phyloP scores from a whole-genome alignment of 148 eudicot species.

The Hydrangea macrophylla region DNA sequence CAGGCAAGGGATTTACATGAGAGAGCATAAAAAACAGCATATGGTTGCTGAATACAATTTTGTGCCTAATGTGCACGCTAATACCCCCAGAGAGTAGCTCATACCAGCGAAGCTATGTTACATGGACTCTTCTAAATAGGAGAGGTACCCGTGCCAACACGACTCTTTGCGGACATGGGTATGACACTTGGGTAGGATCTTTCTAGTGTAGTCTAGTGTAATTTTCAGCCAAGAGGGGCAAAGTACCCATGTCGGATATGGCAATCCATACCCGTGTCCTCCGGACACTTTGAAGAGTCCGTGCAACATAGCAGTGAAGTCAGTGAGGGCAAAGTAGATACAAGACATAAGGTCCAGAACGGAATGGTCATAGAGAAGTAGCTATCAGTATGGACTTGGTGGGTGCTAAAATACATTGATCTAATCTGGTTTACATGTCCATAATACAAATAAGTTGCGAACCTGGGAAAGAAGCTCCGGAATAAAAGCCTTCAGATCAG shows the following conservation, averaged over 20 bases:
- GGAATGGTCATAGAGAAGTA: not conserved
- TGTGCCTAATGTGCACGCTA: not conserved
- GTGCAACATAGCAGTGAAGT: too few species aligned
- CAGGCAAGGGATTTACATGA: not conserved
- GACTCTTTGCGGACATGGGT: too few species aligned
- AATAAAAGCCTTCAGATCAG: constrained; percentile 69
- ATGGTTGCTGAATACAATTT: not conserved
- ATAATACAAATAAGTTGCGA: constrained; percentile 3
- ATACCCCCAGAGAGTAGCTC: not conserved
- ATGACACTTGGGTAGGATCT: too few species aligned
- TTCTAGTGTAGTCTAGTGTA: too few species aligned
- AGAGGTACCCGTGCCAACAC: too few species aligned
- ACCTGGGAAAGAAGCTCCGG: constrained; percentile 89
- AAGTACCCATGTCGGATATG: too few species aligned
- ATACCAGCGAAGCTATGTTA: too few species aligned
- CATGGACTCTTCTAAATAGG: too few species aligned
- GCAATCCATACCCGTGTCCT: too few species aligned
- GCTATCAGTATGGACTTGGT: not conserved
- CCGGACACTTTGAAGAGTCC: too few species aligned
- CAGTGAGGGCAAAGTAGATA: not conserved
- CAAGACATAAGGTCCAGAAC: not conserved
- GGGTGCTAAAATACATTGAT: not conserved
- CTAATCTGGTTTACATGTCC: not conserved
- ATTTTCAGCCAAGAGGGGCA: too few species aligned
- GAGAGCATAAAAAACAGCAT: not conserved